Evolutionary conservation across 2,329 filamentous ascomycete species (phyloP).

Genomic region (Monosporascus ibericus): DNA sequence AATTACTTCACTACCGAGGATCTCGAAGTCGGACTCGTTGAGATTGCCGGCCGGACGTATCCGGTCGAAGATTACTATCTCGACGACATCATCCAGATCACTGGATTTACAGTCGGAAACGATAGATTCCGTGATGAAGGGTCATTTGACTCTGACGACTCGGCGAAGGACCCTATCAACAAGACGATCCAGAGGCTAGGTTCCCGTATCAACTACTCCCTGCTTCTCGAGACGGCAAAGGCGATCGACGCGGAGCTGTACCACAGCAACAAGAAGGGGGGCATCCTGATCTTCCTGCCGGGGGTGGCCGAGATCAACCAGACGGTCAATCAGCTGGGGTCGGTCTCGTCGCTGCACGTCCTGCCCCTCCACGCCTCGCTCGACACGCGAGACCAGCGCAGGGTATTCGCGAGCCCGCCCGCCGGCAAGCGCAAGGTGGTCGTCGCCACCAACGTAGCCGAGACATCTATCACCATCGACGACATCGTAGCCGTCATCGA

Average conservation of each 20-base stretch:
- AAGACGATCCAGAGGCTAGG: constrained; percentile 68
- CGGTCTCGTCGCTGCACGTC: constrained; percentile 61
- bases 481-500: constrained; percentile 96
- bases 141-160: constrained; percentile 31
- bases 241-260: constrained; percentile 73
- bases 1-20: constrained; percentile 71
- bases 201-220: constrained; percentile 83
- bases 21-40: constrained; percentile 67
- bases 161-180: constrained; percentile 53
- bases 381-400: constrained; percentile 78
- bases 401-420: constrained; percentile 74
- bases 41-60: constrained; percentile 84
- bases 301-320: constrained; percentile 88
- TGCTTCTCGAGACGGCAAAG: constrained; percentile 73
- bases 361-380: constrained; percentile 89
- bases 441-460: constrained; percentile 92
- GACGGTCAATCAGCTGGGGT: constrained; percentile 62
- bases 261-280: constrained; percentile 62
- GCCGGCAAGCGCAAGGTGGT: constrained; percentile 83
- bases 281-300: constrained; percentile 91
- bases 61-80: constrained; percentile 87
- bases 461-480: constrained; percentile 97
- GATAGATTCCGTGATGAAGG: constrained; percentile 22
- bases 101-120: constrained; percentile 52
- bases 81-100: constrained; percentile 78